Evolutionary conservation across 176 grass and related monocot species (phyloP), one percentile per base, ranked within the genome.

Genomic region (Chloris gayana): DNA sequence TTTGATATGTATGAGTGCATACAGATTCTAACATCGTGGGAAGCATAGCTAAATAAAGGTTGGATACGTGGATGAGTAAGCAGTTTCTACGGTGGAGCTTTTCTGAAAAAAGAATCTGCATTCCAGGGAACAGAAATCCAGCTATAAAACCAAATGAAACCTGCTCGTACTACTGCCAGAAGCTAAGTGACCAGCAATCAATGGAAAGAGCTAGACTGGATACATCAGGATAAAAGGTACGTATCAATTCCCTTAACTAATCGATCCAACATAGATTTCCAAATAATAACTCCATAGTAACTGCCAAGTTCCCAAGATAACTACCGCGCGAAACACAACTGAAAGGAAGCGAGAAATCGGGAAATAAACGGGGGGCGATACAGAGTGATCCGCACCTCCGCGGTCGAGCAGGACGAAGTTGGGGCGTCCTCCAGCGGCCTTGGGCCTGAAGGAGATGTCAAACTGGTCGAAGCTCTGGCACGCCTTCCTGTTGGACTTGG

Each of bases 321-420:
- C 21, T 31, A 26, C n/a, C 26, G 1, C 24, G 62, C 18, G 53
- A 56, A 64, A 27, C 77, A 60, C 26, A 50, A 53, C 34, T 78
- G n/a, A 69, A 69, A 9, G 21, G 61, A 60, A 81, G 37, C 59
- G 77, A 30, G n/a, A 59, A 50, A 18, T 37, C 6, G 14, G 25
- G 57, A 15, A 3, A 15, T 0, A 13, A 51, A 53, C 22, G 14
- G 2, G 17, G 38, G 7, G 27, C 0, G 2, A 78, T 10, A 29
- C 1, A 69, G 2, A n/a, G 44, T 63, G 18, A 21, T 18, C 42
- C 27, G 79, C 79, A 97, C 94, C 86, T 84, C 94, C 94, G 65
- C 94, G 86, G 72, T 97, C 91, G 42, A 97, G 44, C 62, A 97
- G 83, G 14, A 93, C 80, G 80, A 97, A 91, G 27, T 64, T 90